Evolutionary conservation across 805 yeast species (phyloP).

Genomic region (Zygosaccharomyces pseudorouxii): DNA sequence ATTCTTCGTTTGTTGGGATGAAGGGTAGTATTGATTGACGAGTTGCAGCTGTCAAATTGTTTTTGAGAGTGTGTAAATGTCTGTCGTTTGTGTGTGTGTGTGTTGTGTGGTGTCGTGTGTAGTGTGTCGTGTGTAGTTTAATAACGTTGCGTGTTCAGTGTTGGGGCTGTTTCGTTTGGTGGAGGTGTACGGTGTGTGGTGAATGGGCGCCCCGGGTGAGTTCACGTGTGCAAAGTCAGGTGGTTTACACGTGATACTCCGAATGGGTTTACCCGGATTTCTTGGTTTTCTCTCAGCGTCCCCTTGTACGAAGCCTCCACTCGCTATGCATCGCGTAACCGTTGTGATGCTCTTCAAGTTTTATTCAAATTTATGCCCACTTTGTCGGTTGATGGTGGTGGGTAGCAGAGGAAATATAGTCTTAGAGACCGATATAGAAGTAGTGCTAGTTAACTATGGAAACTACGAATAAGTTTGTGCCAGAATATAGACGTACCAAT

Average conservation of each 20-base stretch:
- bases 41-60: neutral
- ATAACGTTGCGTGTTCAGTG: neutral
- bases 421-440: no score
- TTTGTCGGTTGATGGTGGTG: neutral
- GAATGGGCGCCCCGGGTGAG: no score
- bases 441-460: neutral
- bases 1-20: neutral
- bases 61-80: constrained; percentile 2
- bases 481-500: constrained; percentile 95
- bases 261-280: no score
- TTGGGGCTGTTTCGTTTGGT: neutral
- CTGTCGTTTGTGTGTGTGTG: constrained; percentile 10
- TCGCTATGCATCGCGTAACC: no score
- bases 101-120: constrained; percentile 9
- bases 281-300: neutral
- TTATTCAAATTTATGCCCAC: neutral
- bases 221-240: no score
- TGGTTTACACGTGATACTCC: neutral
- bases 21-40: neutral
- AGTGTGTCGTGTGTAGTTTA: constrained; percentile 6
- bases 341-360: neutral
- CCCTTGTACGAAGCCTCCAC: no score
- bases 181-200: neutral
- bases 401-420: constrained; percentile 1
- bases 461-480: constrained; percentile 76